Evolutionary conservation across 2,329 filamentous ascomycete species (phyloP).

Genomic region (Penicillium oxalicum): DNA sequence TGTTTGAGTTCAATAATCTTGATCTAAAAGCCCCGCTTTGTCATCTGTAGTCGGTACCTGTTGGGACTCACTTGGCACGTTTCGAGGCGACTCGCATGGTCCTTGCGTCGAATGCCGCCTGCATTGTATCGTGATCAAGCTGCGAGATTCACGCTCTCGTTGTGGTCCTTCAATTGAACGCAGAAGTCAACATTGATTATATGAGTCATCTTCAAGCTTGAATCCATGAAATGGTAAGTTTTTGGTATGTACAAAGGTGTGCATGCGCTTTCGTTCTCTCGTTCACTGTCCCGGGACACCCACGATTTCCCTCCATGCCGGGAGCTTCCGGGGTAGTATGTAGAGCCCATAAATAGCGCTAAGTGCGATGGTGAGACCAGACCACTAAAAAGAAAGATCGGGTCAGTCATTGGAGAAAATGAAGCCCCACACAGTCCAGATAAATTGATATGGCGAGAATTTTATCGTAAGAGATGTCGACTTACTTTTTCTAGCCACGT

Average conservation of each 20-base stretch:
- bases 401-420: constrained; percentile 1
- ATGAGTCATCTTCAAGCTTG: neutral
- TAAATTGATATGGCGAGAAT: constrained; percentile 17
- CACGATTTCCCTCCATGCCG: constrained; percentile 42
- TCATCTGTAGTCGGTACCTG: no score
- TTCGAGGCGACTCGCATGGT: no score
- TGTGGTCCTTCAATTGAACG: no score
- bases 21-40: no score
- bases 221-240: constrained; percentile 11
- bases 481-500: constrained; percentile 95
- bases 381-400: constrained; percentile 35
- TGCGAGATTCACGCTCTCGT: no score
- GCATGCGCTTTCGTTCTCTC: neutral
- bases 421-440: no score
- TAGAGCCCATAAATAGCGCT: constrained; percentile 47
- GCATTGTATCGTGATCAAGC: no score
- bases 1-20: no score
- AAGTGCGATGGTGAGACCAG: constrained; percentile 46
- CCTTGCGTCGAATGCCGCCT: no score
- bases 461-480: constrained; percentile 1
- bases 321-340: constrained; percentile 44
- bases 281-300: constrained; percentile 38
- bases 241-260: constrained; percentile 8
- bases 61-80: no score
- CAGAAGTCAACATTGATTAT: no score